phyloP scores from a whole-genome alignment of 106 monocot genomes.

The Allium cepa region DNA sequence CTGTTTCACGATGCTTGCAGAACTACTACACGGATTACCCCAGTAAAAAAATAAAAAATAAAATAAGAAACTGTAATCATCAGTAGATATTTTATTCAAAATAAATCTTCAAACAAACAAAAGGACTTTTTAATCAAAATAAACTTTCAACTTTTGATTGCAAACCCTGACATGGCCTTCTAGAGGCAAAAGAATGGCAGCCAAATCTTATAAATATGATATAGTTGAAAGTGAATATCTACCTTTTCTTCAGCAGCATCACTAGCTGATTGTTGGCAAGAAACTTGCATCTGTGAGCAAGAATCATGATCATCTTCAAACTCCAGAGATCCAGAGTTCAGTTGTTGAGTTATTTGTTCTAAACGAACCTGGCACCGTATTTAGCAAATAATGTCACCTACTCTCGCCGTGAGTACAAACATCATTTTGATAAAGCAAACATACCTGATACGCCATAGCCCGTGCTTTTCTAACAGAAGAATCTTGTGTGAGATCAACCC shows the following conservation, averaged over 20 bases:
- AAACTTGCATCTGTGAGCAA: constrained; percentile 25
- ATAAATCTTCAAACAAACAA: no score
- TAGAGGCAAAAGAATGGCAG: no score
- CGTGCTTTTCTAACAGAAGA: constrained; percentile 68
- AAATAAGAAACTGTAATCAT: background rate
- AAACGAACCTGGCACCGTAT: constrained; percentile 66
- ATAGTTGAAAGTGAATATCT: background rate
- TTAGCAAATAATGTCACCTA: constrained; percentile 76
- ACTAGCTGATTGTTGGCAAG: constrained; percentile 23
- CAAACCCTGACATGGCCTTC: no score
- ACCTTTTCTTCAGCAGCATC: constrained; percentile 36
- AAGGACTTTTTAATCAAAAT: no score
- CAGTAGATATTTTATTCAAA: no score
- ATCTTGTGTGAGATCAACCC: constrained; percentile 71
- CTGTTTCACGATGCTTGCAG: no score
- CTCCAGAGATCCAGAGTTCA: constrained; percentile 58
- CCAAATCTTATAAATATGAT: no score
- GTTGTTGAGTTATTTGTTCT: constrained; percentile 76
- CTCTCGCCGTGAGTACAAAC: constrained; percentile 78
- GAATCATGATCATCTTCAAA: constrained; percentile 36
- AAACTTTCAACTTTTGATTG: no score
- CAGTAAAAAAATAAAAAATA: background rate
- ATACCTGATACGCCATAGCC: constrained; percentile 90
- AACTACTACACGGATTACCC: background rate
- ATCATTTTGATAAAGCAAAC: constrained; percentile 44